Percentiles rank a stretch among this genome's conserved stretches.
Conservation (phyloP, 495 filamentous ascomycete genomes). For the Elasticomyces elasticus region DNA sequence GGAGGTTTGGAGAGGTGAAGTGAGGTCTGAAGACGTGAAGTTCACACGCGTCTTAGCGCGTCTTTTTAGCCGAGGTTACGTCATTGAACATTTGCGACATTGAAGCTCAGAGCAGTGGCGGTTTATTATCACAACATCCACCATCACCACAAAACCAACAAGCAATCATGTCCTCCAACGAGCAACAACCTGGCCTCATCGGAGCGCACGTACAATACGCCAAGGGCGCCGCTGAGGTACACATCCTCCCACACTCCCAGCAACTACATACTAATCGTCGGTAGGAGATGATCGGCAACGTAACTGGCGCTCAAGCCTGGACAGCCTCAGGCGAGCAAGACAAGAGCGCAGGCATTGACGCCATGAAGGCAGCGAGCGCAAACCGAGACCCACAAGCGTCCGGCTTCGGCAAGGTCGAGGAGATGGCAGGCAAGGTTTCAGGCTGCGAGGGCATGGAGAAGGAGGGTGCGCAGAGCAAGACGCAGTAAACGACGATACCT, state of each 20-base stretch:
- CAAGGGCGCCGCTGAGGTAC: conserved; percentile 32
- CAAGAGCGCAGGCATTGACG: conserved; percentile 28
- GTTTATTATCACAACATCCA: no score
- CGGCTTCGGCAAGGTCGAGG: conserved; percentile 32
- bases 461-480: conserved; percentile 30
- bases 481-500: neutral
- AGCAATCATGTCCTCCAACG: conserved; percentile 22
- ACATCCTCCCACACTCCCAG: neutral
- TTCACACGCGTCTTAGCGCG: no score
- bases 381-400: conserved; percentile 23
- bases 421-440: conserved; percentile 28
- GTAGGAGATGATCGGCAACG: conserved; percentile 28
- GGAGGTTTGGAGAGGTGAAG: no score
- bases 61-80: no score
- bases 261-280: neutral
- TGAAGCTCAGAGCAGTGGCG: no score
- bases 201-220: conserved; percentile 32
- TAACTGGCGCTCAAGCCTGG: conserved; percentile 30
- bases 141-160: no score
- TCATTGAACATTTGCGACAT: no score
- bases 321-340: conserved; percentile 26
- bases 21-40: no score
- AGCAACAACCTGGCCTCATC: conserved; percentile 28
- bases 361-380: conserved; percentile 31
- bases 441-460: conserved; percentile 35